Evolutionary conservation across 2,329 filamentous ascomycete species (phyloP), one percentile per base, ranked within the genome.

Genomic region (Fusarium paranaense): DNA sequence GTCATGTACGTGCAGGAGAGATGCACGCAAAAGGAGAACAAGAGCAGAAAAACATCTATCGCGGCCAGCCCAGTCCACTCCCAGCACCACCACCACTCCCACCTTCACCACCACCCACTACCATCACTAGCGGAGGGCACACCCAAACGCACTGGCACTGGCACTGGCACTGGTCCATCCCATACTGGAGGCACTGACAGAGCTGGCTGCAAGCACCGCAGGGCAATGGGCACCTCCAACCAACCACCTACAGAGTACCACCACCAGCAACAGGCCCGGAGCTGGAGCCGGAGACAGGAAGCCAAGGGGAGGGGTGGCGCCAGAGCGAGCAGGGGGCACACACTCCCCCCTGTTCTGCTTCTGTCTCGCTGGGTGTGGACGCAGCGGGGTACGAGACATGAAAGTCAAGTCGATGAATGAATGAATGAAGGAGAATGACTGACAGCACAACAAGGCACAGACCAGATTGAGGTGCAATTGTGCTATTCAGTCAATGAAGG

Each of bases 221-320:
- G 57, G 40, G 38, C 40, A 45, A 61, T 35, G 38, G 58, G 30
- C 27, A 35, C 58, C 32, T 35, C 27, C 58, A 64, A 45, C 50
- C 64, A 58, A 58, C 56, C 33, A 58, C 56, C 35, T 40, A 25
- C 56, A 27, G 14, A 37, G 40, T 32, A 61, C 63, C 63, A 64
- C 67, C 62, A 76, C 67, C 67, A 71, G 65, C 71, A 71, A 57
- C 37, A 38, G 71, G 66, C 67, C 56, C 71, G 75, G 75, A 75
- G 69, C 73, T 76, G 73, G 75, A 76, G 66, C 75, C 71, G 71
- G 75, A 72, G 66, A 66, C 52, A 72, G 64, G 66, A 65, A n/a
- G 63, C 33, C 52, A 67, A 72, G 75, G 72, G 67, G 66, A 72
- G 75, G 72, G 67, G 67, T 70, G 72, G 37, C 57, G 42, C 71